A percentile compares a stretch with the other conserved stretches of the same genome.
These are phyloP conservation scores for Penicillium carneum DNA, from an alignment of 2,329 filamentous ascomycete genomes.

Conservation along the genomic window DNA sequence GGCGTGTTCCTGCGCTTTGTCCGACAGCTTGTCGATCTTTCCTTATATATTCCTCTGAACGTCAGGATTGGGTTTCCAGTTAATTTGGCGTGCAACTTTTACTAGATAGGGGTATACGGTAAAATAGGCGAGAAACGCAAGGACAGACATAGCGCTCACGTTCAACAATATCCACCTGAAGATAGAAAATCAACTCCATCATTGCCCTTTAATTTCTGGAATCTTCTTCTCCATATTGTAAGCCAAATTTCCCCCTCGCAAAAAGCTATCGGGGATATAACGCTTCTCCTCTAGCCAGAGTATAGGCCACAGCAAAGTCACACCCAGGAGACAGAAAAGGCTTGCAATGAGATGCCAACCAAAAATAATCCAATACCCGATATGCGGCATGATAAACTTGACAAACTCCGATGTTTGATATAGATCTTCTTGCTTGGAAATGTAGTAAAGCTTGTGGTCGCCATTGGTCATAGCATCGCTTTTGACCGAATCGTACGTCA, in stretches of 20 bases:
- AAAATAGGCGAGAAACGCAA: too few species aligned
- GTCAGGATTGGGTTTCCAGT: too few species aligned
- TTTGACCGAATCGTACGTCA: conserved; percentile 57
- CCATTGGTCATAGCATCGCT: conserved; percentile 29
- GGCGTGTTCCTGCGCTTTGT: too few species aligned
- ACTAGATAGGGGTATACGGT: too few species aligned
- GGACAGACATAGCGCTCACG: neutral
- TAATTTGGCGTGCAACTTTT: too few species aligned
- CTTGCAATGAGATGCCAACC: conserved; percentile 72
- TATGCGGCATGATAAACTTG: conserved; percentile 71
- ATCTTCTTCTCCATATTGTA: conserved; percentile 36
- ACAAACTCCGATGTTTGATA: conserved; percentile 80
- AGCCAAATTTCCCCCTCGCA: conserved; percentile 37
- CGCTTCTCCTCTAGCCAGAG: conserved; percentile 58
- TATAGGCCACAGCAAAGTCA: conserved; percentile 60
- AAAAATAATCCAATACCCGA: conserved; percentile 64
- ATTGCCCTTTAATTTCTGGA: conserved; percentile 37
- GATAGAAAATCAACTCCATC: neutral
- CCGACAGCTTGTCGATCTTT: too few species aligned
- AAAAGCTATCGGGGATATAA: conserved; percentile 35
- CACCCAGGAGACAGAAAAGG: conserved; percentile 68
- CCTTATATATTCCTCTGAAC: too few species aligned
- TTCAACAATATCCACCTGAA: neutral
- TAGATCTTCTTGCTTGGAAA: conserved; percentile 77
- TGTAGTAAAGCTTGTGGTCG: conserved; percentile 67